These are phyloP conservation scores for Fusarium subglutinans DNA, from an alignment of 2,329 filamentous ascomycete species.

Conservation along the genomic window DNA sequence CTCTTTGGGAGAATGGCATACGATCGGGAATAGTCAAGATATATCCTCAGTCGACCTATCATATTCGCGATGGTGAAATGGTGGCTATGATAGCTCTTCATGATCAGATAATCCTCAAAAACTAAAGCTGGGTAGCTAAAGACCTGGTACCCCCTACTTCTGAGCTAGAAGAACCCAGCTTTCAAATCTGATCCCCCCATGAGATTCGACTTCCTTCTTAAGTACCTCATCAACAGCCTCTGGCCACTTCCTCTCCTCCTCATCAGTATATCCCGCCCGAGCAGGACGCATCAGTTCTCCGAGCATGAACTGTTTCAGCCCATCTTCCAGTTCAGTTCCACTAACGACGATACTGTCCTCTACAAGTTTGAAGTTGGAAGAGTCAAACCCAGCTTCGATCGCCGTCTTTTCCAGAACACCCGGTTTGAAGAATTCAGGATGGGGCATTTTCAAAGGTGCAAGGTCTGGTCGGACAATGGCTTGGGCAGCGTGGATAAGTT, in stretches of 20 bases:
- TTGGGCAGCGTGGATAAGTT: slow-evolving; percentile 44
- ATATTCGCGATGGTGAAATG: background rate
- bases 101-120: background rate
- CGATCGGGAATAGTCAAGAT: background rate
- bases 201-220: slow-evolving; percentile 20
- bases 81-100: slow-evolving; percentile 1
- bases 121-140: background rate
- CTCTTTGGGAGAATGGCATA: background rate
- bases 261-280: slow-evolving; percentile 31
- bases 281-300: slow-evolving; percentile 33
- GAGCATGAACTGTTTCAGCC: slow-evolving; percentile 37
- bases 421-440: slow-evolving; percentile 38
- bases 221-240: slow-evolving; percentile 33
- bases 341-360: slow-evolving; percentile 18
- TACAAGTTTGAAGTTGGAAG: slow-evolving; percentile 11
- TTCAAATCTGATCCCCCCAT: slow-evolving; percentile 39
- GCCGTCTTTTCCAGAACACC: slow-evolving; percentile 35
- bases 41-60: background rate
- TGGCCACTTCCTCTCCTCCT: slow-evolving; percentile 38
- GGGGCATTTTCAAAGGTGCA: slow-evolving; percentile 37
- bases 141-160: slow-evolving; percentile 2
- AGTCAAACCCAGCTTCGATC: slow-evolving; percentile 38
- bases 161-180: slow-evolving; percentile 38
- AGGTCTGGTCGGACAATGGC: slow-evolving; percentile 41
- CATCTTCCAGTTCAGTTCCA: slow-evolving; percentile 23